Evolutionary conservation across 2,329 filamentous ascomycete genomes (phyloP), one percentile per base, ranked within the genome.

Genomic region (Diaporthe citriasiana): DNA sequence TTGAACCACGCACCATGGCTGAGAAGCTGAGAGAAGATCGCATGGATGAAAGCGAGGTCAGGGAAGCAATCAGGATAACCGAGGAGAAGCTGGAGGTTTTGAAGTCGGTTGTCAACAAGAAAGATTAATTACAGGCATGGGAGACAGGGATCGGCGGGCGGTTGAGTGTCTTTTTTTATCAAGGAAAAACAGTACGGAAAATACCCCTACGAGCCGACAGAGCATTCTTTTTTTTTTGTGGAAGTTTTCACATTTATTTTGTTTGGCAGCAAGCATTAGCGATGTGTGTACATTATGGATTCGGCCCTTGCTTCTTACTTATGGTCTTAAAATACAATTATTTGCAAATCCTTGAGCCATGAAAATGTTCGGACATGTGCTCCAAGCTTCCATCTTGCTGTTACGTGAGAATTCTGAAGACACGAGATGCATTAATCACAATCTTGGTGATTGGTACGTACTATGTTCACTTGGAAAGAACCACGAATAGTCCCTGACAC

Each of bases 51-150:
- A 87, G 90, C 45, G 92, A 97, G 81, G 89, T 97, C 74, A 90
- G 92, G 76, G 91, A 97, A 84, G 94, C 95, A 27, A 96, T 98
- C 75, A 87, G 90, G 71, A 90, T 97, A 40, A 98, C 96, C 3
- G 94, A 98, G 81, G 93, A 98, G 85, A 93, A 94, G 79, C 85
- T 99, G 42, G 88, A 89, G 72, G 90, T 93, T 55, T 84, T 99
- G 76, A 95, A 95, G 82, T 88, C 89, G 55, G 93, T 94, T 40
- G 88, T 96, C 69, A 89, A 90, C 76, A 88, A 87, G 80, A 91
- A 88, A 80, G 89, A 86, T 78, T 77, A 77, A 78, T 35, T 19
- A 57, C 50, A 30, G 47, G 63, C 45, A 38, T 27, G 13, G 33
- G 25, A 25, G 33, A 33, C 9, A 50, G 40, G 12, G 63, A 51